Conservation (phyloP, 306 rosid species). For the Acacia crassicarpa region DNA sequence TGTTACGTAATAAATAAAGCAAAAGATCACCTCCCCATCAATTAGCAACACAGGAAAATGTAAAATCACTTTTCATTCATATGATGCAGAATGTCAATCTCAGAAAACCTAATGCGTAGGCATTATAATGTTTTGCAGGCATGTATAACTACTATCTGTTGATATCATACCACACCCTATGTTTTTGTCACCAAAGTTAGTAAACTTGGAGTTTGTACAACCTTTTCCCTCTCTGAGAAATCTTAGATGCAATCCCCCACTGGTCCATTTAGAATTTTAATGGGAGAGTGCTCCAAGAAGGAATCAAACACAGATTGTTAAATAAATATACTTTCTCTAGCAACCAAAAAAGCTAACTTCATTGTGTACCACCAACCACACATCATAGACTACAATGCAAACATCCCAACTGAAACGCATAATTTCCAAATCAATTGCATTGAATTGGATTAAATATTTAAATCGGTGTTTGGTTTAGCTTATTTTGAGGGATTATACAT, state of each 20-base stretch:
- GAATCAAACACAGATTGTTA: not conserved
- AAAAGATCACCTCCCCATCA: not conserved
- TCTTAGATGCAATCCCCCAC: not conserved
- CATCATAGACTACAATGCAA: not conserved
- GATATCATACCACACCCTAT: not conserved
- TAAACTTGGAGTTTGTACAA: not conserved
- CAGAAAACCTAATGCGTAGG: not conserved
- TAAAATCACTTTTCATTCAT: not conserved
- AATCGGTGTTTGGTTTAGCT: not conserved
- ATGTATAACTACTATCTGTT: not conserved
- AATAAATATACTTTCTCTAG: not conserved
- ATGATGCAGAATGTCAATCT: not conserved
- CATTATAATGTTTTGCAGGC: not conserved
- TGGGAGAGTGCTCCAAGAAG: not conserved
- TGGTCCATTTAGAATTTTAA: not conserved
- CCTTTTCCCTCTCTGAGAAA: not conserved
- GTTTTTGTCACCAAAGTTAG: not conserved
- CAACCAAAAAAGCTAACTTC: not conserved
- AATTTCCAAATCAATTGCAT: constrained; percentile 21
- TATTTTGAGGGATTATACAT: too few species aligned
- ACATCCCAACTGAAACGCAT: not conserved
- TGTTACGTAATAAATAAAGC: not conserved
- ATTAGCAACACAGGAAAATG: not conserved
- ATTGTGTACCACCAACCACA: not conserved
- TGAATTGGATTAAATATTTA: not conserved